phyloP scores from a whole-genome alignment of 1,139 yeast species.

The Scheffersomyces titani region DNA sequence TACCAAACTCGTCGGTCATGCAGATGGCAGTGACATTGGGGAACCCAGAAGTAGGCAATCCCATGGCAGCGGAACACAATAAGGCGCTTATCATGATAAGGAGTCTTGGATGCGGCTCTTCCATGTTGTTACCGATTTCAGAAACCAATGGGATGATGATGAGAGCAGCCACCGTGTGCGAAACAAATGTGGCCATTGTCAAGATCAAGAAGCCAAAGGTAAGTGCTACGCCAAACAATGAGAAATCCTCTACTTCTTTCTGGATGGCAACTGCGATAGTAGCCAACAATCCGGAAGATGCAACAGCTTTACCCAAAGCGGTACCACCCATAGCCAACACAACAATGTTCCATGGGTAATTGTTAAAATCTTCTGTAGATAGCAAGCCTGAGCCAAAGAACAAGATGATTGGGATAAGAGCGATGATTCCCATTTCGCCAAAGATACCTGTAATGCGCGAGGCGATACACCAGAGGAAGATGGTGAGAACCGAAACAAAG shows the following conservation, averaged over 20 bases:
- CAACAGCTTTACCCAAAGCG: conserved; percentile 72
- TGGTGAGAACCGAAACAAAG: conserved; percentile 54
- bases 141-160: conserved; percentile 69
- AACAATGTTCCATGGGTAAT: conserved; percentile 77
- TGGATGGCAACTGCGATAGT: conserved; percentile 64
- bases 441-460: conserved; percentile 54
- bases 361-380: conserved; percentile 65
- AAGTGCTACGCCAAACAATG: conserved; percentile 60
- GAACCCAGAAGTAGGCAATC: conserved; percentile 74
- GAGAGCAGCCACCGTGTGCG: conserved; percentile 77
- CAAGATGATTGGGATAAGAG: conserved; percentile 63
- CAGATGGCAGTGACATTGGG: conserved; percentile 82
- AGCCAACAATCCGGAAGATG: conserved; percentile 66
- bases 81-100: conserved; percentile 68
- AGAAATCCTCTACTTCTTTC: conserved; percentile 53
- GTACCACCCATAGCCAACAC: conserved; percentile 80
- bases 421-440: conserved; percentile 74
- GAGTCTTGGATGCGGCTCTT: conserved; percentile 57
- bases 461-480: conserved; percentile 71
- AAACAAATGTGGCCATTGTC: conserved; percentile 72
- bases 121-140: conserved; percentile 63
- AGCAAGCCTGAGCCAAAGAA: conserved; percentile 73
- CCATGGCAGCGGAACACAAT: conserved; percentile 76
- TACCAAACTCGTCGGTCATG: conserved; percentile 71
- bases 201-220: conserved; percentile 68